Percentiles rank a stretch among this genome's conserved stretches.
phyloP scores from a whole-genome alignment of 192 early-diverging fungal genomes.

The Umbelopsis sp. region DNA sequence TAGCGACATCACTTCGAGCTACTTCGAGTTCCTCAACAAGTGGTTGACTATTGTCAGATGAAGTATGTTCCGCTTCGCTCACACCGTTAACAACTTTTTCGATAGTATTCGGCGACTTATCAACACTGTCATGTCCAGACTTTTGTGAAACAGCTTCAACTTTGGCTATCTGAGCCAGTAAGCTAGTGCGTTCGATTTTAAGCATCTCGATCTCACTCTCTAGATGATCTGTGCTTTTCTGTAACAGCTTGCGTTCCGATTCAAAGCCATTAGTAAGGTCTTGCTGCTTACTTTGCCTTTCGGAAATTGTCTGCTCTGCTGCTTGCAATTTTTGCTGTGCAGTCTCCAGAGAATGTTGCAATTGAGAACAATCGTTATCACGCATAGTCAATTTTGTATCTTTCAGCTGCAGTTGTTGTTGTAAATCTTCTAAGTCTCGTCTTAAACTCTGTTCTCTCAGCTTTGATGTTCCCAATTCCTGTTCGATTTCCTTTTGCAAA shows the following conservation, averaged over 20 bases:
- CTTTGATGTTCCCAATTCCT: neutral
- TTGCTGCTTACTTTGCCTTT: neutral
- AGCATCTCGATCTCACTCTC: constrained; percentile 5
- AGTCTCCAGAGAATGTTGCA: neutral
- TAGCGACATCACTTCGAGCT: neutral
- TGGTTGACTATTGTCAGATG: too few species aligned
- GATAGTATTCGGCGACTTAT: neutral
- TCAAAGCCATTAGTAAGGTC: constrained; percentile 10
- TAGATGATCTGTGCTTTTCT: neutral
- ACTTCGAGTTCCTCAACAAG: neutral
- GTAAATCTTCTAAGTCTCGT: neutral
- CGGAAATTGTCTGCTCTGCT: neutral
- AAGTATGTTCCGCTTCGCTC: neutral
- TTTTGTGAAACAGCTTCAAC: neutral
- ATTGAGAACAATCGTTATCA: neutral
- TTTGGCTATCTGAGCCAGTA: neutral
- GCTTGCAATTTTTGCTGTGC: neutral
- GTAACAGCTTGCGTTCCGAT: neutral
- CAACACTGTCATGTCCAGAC: neutral
- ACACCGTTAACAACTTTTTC: neutral
- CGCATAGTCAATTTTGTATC: neutral
- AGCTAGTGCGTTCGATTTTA: neutral
- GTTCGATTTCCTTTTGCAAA: constrained; percentile 10
- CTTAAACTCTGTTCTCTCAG: neutral
- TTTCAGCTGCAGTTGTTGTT: neutral